Base-by-base conservation (phyloP, 768 basidiomycete species). In the Tulasnella sp. region DNA sequence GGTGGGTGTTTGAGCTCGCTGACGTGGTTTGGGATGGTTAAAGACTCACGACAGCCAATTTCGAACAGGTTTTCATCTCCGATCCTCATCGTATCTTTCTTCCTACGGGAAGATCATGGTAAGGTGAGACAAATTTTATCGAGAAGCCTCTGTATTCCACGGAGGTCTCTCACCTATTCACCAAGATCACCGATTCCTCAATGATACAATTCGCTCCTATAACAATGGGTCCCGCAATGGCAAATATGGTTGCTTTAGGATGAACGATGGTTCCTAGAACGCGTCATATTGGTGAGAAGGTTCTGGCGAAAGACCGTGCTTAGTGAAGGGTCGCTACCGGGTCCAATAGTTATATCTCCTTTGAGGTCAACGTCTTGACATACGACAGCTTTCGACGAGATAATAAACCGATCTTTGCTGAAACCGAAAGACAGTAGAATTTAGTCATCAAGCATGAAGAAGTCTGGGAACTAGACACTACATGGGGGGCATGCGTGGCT, bases 21-120 rank as follows among this genome's bases (percentile, higher is more conserved):
- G 36, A 9, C 71, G 38, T 12, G 40, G 7, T 8, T 31, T 4
- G 68, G 68, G 8, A 31, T 22, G 9, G 11, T 1, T 11, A 64
- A 31, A 49, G 22, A 89, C 93, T 78, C 81, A 97, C 97, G 91
- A 82, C 91, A 94, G 29, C 93, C 93, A 73, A 97, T 94, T 84
- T 97, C 94, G 80, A 99, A 97, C 76, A 96, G 85, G 82, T 98
- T 98, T 78, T 93, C 90, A 82, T 97, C 91, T 6, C 97, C 97
- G 69, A 99, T 94, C 25, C 91, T 89, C 94, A 98, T 94, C 42
- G 91, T 88, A 81, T 94, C 92, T 80, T 92, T 94, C 58, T 67
- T 71, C 79, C 68, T 67, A 78, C 25, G 8, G 76, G 22, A 38
- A 9, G 72, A 40, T 74, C 88, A 83, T 80, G 89, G 91, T 79